These are phyloP conservation scores for Talaromyces stipitatus DNA, from an alignment of 495 filamentous ascomycete species.

Conservation along the genomic window DNA sequence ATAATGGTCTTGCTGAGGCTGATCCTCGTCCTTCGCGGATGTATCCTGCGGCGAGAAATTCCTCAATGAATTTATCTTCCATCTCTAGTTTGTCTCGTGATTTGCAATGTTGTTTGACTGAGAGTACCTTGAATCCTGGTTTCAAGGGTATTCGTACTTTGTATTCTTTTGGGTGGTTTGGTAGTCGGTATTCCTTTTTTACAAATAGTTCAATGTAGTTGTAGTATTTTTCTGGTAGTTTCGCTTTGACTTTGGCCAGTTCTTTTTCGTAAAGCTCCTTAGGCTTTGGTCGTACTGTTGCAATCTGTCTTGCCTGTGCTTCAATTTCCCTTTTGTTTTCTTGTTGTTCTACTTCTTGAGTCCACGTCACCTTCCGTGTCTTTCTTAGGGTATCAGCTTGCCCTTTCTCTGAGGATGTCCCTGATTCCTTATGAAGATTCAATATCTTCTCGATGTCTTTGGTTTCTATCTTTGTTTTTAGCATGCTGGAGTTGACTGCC, in stretches of 20 bases:
- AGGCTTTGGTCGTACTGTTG: not conserved
- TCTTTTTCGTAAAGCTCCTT: not conserved
- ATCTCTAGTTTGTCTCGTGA: not conserved
- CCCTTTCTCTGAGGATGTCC: not conserved
- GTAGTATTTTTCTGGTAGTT: slow-evolving; percentile 11
- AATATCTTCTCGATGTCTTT: not conserved
- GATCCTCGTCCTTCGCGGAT: slow-evolving; percentile 10
- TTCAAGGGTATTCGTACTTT: not conserved
- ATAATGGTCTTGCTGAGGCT: slow-evolving; percentile 11
- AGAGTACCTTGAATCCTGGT: not conserved
- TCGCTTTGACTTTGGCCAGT: not conserved
- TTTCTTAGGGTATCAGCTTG: not conserved
- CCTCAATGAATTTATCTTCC: slow-evolving; percentile 8
- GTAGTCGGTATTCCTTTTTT: slow-evolving; percentile 1
- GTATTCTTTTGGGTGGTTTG: not conserved
- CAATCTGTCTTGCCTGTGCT: not conserved
- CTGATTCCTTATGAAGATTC: not conserved
- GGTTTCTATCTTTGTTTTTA: not conserved
- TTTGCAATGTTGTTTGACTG: not conserved
- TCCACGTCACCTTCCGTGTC: slow-evolving; percentile 5
- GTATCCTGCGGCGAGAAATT: slow-evolving; percentile 10
- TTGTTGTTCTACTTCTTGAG: slow-evolving; percentile 6
- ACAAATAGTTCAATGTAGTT: slow-evolving; percentile 4
- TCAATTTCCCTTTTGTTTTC: slow-evolving; percentile 11
- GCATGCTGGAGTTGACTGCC: not conserved